Base-by-base conservation (phyloP, 2,329 filamentous ascomycete genomes). In the Hymenoscyphus occultus region DNA sequence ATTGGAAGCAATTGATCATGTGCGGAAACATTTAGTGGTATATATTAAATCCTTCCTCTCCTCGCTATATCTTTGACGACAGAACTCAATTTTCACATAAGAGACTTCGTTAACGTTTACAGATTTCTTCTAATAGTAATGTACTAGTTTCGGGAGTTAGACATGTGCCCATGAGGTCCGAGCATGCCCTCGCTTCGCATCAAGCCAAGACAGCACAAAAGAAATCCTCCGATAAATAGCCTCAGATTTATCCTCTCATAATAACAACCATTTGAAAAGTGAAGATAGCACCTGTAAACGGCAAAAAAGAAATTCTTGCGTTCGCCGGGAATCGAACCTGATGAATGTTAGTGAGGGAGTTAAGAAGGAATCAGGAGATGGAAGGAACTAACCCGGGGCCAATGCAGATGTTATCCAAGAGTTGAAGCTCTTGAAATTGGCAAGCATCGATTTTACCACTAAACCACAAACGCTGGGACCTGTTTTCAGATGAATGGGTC, bases 391-490 rank as follows among this genome's bases (percentile, higher is more conserved):
- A 28, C 42, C 42, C 42, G 42, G 42, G 42, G 42, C 42, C 42
- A 45, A 45, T 45, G 42, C 42, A 45, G 3, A 45, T 45, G 2
- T 19, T 28, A 28, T 28, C 28, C 35, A 7, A 6, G 35, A 35
- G 35, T 35, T 35, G 35, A 35, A 28, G 28, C 42, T 45, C 42
- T 6, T 45, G 16, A 9, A 19, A 45, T 45, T 45, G 42, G 42
- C 42, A 45, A 45, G 42, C 42, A 45, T 45, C 42, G 42, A 45
- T 45, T 45, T 45, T 45, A 45, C 42, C 42, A 45, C 42, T 45
- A 45, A 45, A 45, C 42, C 35, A 35, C 35, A 35, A 35, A 35
- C 35, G 35, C 35, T 35, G 35, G 9, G 5, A 35, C 9, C 9
- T 28, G 22, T 28, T 28, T 28, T 28, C 2, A 28, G 28, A 28